Percentiles rank a stretch among this genome's conserved stretches.
These are phyloP conservation scores for Termitomyces sp. DNA, from an alignment of 768 basidiomycete genomes.

Conservation along the genomic window DNA sequence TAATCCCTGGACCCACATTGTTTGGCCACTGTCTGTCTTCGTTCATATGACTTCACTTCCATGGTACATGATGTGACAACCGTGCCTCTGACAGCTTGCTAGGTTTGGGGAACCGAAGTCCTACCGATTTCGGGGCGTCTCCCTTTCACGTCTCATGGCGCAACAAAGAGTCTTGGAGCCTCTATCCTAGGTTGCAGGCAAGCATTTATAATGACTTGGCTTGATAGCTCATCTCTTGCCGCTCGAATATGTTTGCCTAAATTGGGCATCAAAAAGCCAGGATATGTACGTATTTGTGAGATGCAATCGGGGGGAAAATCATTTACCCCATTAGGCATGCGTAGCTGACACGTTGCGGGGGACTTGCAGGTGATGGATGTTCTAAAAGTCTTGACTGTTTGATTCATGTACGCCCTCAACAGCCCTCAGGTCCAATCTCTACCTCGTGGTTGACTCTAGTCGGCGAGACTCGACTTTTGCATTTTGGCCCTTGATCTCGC, in stretches of 20 bases:
- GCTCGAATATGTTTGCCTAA: background rate
- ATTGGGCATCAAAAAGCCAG: background rate
- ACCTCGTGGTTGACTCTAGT: conserved; percentile 13
- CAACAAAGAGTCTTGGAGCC: background rate
- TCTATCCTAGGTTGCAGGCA: too few species aligned
- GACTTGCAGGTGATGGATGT: conserved; percentile 10
- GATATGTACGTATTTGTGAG: background rate
- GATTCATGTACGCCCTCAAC: background rate
- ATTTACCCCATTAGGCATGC: conserved; percentile 11
- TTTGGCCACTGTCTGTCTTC: background rate
- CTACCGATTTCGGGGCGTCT: background rate
- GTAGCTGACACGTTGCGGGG: conserved; percentile 10
- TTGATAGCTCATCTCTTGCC: too few species aligned
- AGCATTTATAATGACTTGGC: too few species aligned
- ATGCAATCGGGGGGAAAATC: background rate
- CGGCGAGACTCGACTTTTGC: background rate
- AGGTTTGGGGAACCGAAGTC: background rate
- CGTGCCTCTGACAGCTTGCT: background rate
- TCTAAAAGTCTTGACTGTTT: background rate
- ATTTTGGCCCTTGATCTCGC: conserved; percentile 17
- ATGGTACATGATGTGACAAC: background rate
- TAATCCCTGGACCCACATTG: background rate
- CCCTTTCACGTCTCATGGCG: background rate
- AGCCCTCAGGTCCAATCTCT: background rate
- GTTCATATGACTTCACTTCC: background rate